These are phyloP conservation scores for Saitozyma podzolica DNA, from an alignment of 768 basidiomycete species.

Conservation along the genomic window DNA sequence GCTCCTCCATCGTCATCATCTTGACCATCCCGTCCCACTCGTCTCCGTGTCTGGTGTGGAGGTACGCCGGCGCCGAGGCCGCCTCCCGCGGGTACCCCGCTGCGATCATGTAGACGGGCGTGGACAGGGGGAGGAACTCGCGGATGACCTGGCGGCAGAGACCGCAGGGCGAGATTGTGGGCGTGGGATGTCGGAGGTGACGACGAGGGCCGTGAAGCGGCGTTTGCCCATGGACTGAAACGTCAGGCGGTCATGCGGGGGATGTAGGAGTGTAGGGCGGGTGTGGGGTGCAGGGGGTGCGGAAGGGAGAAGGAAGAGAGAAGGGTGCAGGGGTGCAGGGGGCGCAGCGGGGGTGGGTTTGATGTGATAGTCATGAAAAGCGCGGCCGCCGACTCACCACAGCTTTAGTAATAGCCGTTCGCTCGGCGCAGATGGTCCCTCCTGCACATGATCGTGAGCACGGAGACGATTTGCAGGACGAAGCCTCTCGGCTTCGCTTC, in stretches of 20 bases:
- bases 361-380: conserved; percentile 14
- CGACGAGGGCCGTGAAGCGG: conserved; percentile 13
- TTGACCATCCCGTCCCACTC: conserved; percentile 40
- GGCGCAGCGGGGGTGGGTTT: background rate
- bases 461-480: background rate
- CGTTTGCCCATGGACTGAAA: conserved; percentile 8
- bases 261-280: background rate
- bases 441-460: conserved; percentile 64
- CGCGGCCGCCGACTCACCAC: conserved; percentile 61
- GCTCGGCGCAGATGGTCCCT: conserved; percentile 76
- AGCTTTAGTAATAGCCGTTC: conserved; percentile 93
- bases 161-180: conserved; percentile 79
- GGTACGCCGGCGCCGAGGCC: conserved; percentile 59
- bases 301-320: too few species aligned
- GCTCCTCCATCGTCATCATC: conserved; percentile 65
- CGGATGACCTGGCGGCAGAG: conserved; percentile 79
- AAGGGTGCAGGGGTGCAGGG: background rate
- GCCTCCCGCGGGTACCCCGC: conserved; percentile 27
- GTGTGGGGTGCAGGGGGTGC: background rate
- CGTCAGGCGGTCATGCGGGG: background rate
- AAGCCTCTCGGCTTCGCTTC: background rate
- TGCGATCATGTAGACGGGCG: conserved; percentile 54
- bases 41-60: conserved; percentile 57
- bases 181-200: conserved; percentile 55
- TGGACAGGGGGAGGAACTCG: conserved; percentile 52